A percentile compares a stretch with the other conserved stretches of the same genome.
These are phyloP conservation scores for Heterobasidion occidentale DNA, from an alignment of 1,284 basidiomycete genomes.

Conservation along the genomic window DNA sequence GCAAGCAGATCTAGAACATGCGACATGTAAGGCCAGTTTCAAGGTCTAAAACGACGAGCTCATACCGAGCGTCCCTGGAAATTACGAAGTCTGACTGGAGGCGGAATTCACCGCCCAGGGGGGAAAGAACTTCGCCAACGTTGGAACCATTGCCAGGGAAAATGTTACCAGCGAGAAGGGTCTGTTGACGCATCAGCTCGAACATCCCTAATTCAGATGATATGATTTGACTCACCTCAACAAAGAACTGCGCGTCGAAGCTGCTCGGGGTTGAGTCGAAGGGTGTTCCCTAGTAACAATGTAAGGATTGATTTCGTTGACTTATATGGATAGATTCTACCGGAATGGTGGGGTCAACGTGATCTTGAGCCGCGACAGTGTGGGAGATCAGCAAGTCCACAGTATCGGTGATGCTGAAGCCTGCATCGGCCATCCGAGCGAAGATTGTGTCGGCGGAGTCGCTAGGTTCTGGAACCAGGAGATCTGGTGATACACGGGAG, in stretches of 20 bases:
- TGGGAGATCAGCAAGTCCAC: slow-evolving; percentile 30
- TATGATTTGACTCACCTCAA: slow-evolving; percentile 21
- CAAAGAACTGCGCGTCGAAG: slow-evolving; percentile 33
- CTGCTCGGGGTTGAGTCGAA: slow-evolving; percentile 30
- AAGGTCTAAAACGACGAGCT: neutral
- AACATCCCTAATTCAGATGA: neutral
- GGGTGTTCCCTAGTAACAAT: slow-evolving; percentile 19
- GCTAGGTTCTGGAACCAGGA: slow-evolving; percentile 24
- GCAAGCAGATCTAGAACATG: slow-evolving; percentile 20
- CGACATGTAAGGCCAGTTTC: neutral
- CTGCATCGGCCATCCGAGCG: slow-evolving; percentile 29
- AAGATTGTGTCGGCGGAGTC: slow-evolving; percentile 24
- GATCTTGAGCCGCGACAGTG: slow-evolving; percentile 28
- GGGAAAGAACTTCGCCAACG: slow-evolving; percentile 27
- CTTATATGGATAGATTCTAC: slow-evolving; percentile 1
- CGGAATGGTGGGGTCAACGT: slow-evolving; percentile 26
- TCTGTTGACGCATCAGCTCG: slow-evolving; percentile 8
- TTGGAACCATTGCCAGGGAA: slow-evolving; percentile 27
- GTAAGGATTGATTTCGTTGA: neutral
- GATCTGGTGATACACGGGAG: slow-evolving; percentile 19
- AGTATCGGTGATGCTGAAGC: slow-evolving; percentile 28
- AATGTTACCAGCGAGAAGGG: slow-evolving; percentile 21
- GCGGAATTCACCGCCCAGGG: slow-evolving; percentile 29
- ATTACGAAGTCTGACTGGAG: slow-evolving; percentile 30
- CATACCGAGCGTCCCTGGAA: slow-evolving; percentile 23